Evolutionary conservation across 108 stramenopile species (phyloP), one percentile per base, ranked within the genome.

Genomic region (Cyclotella cryptica): DNA sequence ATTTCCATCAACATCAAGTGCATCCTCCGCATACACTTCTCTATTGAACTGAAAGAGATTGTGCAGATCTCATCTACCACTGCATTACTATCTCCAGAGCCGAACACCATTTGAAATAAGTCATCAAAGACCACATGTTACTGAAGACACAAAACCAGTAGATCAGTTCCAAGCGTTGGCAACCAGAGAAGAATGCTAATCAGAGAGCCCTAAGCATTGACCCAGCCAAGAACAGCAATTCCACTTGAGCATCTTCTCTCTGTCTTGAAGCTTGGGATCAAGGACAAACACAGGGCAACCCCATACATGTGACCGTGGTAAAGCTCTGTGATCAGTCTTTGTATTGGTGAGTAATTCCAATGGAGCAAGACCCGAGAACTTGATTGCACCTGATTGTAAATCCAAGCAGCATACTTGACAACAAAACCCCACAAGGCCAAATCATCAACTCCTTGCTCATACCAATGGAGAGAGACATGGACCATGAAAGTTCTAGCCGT

Each of bases 201-300:
- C 55, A 14, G 64, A n/a, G 76, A 59, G 8, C 85, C 83, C n/a
- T 47, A 88, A 45, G 59, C 58, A 86, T 27, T 60, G 41, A 19
- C 79, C 85, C 14, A 39, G 64, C 1, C 84, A 55, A 26, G 83
- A 28, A 14, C 85, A 74, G 10, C 64, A 43, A 47, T 79, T 44
- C 80, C 80, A 87, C 22, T 74, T 70, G 0, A 80, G 84, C 12
- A 87, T 10, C 27, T 84, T 85, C 58, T 77, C 66, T 0, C 78
- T 81, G 43, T 79, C 81, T 69, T 83, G 81, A 2, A 85, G 53
- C 21, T 22, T 59, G 0, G n/a, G n/a, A n/a, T n/a, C n/a, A n/a
- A n/a, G n/a, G n/a, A n/a, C n/a, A n/a, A n/a, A n/a, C n/a, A n/a
- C 57, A 7, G 85, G 85, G 55, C 80, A 78, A 5, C 85, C 81